These are phyloP conservation scores for Berberis vulgaris DNA, from an alignment of 164 flowering plant genomes.

Conservation along the genomic window DNA sequence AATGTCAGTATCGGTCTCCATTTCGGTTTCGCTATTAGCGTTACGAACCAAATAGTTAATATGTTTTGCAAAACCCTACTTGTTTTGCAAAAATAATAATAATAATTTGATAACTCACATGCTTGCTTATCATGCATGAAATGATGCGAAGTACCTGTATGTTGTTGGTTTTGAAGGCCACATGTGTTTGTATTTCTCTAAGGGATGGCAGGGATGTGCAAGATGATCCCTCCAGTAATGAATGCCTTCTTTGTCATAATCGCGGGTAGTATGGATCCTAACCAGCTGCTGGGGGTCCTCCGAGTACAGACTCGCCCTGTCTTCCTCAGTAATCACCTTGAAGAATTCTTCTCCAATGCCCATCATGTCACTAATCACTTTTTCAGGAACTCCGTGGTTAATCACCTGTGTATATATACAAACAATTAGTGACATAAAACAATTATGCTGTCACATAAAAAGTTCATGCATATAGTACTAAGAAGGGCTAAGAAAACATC, in stretches of 20 bases:
- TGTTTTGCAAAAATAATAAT: too few species aligned
- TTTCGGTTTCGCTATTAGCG: too few species aligned
- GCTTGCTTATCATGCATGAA: background rate
- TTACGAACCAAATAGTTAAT: too few species aligned
- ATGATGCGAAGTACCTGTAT: constrained; percentile 20
- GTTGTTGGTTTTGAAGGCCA: constrained; percentile 42
- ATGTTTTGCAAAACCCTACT: too few species aligned
- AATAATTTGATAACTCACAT: too few species aligned
- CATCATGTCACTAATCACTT: constrained; percentile 11
- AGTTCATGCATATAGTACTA: too few species aligned
- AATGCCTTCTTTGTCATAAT: constrained; percentile 1
- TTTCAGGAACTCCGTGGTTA: constrained; percentile 27
- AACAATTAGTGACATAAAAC: constrained; percentile 10
- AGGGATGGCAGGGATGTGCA: constrained; percentile 24
- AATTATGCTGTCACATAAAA: too few species aligned
- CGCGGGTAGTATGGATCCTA: constrained; percentile 9
- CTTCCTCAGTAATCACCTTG: constrained; percentile 24
- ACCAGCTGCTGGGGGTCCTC: background rate
- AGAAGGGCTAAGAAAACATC: too few species aligned
- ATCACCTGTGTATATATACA: constrained; percentile 10
- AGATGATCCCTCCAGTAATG: constrained; percentile 17
- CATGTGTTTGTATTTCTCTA: constrained; percentile 20
- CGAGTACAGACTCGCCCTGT: constrained; percentile 9
- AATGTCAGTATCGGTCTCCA: too few species aligned
- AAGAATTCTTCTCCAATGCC: constrained; percentile 21